Evolutionary conservation across 73 alveolate genomes (phyloP), one percentile per base, ranked within the genome.

Genomic region (Symbiodinium pilosum): DNA sequence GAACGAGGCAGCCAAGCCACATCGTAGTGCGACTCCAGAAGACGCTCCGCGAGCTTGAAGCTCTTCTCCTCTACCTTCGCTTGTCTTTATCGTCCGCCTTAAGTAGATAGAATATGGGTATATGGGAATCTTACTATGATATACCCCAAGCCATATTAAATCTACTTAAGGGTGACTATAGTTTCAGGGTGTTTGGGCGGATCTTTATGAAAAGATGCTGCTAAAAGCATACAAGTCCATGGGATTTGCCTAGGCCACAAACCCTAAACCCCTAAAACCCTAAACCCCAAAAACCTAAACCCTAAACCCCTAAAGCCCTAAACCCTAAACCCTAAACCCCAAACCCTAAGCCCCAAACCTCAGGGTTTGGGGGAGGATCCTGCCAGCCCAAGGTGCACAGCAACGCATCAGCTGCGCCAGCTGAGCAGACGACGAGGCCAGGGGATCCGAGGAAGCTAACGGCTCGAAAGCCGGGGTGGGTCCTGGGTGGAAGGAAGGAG

Each of bases 11-110:
- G 59, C 59, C 59, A 47, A 47, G 59, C 41, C 81, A 28, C 81
- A n/a, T 64, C 81, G 81, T 64, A 64, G 81, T 64, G 81, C 21
- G 81, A 64, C 81, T 64, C 81, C 81, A 64, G 34, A 7, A 64
- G 7, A 38, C 81, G 81, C 81, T 64, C 81, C 0, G 81, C 81
- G 38, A 64, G 81, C 81, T 28, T 64, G 81, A 64, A 64, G 24
- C 81, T 64, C 81, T 64, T 64, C 14, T 64, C 81, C 34, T 64
- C 81, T 1, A 64, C 81, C 81, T 64, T 20, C 38, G 32, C 32
- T 0, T 56, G 75, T 4, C 26, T 11, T 56, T 56, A 32, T 56
- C 26, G 0, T 21, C 0, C 9, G 28, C 75, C 75, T 20, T 16
- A 7, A 38, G 38, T 11, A 0, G 20, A 4, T 2, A 38, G 81